phyloP scores from a whole-genome alignment of 2,329 filamentous ascomycete genomes.

The Aspergillus neoniger region DNA sequence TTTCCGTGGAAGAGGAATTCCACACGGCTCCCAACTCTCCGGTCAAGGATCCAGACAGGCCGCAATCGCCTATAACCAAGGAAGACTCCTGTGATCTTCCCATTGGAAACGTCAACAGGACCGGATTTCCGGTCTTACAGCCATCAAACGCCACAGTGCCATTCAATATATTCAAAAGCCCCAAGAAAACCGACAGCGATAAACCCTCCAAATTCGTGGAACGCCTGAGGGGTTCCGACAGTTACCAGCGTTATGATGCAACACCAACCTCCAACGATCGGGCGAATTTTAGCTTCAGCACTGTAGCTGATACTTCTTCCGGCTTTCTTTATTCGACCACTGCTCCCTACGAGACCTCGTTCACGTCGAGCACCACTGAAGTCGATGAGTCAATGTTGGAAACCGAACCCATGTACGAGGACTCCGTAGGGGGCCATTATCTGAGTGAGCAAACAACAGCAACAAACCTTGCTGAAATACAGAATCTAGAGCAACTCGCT shows the following conservation, averaged over 20 bases:
- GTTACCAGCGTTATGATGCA: constrained; percentile 22
- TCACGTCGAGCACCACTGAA: constrained; percentile 29
- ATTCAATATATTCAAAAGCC: constrained; percentile 10
- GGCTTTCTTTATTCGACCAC: constrained; percentile 19
- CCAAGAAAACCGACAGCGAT: background rate
- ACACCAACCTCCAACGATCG: constrained; percentile 13
- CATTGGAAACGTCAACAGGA: background rate
- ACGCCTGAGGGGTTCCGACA: constrained; percentile 20
- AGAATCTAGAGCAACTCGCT: background rate
- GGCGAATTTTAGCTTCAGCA: constrained; percentile 28
- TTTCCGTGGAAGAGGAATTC: constrained; percentile 28
- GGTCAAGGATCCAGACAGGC: constrained; percentile 14
- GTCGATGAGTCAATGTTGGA: constrained; percentile 29
- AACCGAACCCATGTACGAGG: constrained; percentile 29
- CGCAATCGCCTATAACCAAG: background rate
- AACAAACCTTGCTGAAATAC: constrained; percentile 10
- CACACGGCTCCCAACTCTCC: constrained; percentile 37
- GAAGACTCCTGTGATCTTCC: background rate
- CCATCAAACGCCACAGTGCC: background rate
- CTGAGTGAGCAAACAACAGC: constrained; percentile 20
- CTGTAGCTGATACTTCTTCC: constrained; percentile 18
- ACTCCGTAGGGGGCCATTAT: constrained; percentile 28
- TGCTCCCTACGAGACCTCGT: constrained; percentile 25
- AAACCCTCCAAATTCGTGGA: constrained; percentile 21
- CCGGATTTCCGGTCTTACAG: background rate